Conservation (phyloP, 495 filamentous ascomycete species). For the Neurospora pannonica region DNA sequence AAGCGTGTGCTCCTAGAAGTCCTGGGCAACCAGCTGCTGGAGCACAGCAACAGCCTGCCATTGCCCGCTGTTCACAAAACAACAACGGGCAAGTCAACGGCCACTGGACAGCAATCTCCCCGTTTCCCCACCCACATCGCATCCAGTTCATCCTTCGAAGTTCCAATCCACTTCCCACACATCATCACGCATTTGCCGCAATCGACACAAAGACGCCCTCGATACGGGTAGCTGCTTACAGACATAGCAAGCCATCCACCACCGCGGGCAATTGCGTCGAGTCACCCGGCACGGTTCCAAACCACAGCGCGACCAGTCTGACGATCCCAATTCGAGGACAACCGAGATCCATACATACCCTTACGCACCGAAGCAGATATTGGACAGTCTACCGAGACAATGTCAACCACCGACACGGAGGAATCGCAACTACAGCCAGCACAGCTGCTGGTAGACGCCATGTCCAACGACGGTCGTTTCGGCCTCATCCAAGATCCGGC, state of each 20-base stretch:
- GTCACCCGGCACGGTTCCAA: background rate
- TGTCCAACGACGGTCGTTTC: slow-evolving; percentile 17
- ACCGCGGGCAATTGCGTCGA: background rate
- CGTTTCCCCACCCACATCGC: background rate
- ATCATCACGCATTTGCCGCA: background rate
- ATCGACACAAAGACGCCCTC: background rate
- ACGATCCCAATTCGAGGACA: background rate
- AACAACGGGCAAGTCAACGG: background rate
- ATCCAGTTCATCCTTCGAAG: background rate
- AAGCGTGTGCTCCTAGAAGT: background rate
- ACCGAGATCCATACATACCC: background rate
- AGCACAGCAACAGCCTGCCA: background rate
- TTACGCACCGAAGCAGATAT: background rate
- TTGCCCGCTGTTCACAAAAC: background rate
- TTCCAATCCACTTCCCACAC: background rate
- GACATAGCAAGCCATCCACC: background rate
- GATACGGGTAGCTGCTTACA: background rate
- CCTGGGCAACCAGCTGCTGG: background rate
- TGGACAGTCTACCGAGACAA: background rate
- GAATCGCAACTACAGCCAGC: background rate
- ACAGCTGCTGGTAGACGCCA: slow-evolving; percentile 18
- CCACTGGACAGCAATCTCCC: background rate
- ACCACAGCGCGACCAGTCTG: background rate
- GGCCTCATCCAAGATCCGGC: slow-evolving; percentile 24
- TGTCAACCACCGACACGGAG: slow-evolving; percentile 11